Conservation (phyloP, 805 yeast species). For the Lipomyces sp. region DNA sequence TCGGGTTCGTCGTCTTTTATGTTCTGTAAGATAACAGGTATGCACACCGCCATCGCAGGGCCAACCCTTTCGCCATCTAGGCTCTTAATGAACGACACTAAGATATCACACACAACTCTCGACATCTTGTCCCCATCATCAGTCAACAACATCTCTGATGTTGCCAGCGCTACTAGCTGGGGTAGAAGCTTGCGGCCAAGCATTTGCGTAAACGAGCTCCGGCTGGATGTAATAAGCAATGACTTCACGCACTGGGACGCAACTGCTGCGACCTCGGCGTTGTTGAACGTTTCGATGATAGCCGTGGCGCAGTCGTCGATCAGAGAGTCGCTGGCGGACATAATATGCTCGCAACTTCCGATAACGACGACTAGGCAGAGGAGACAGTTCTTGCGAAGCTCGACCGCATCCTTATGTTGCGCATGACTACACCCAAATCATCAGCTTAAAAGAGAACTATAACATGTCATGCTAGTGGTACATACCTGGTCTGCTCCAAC, state of each 20-base stretch:
- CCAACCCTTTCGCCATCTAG: slow-evolving; percentile 44
- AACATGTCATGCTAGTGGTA: slow-evolving; percentile 40
- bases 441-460: slow-evolving; percentile 38
- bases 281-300: slow-evolving; percentile 48
- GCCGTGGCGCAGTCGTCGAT: slow-evolving; percentile 45
- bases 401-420: slow-evolving; percentile 29
- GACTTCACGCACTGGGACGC: slow-evolving; percentile 67
- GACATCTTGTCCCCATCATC: slow-evolving; percentile 47
- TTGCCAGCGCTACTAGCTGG: slow-evolving; percentile 47
- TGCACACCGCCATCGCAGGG: slow-evolving; percentile 44
- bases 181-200: slow-evolving; percentile 56
- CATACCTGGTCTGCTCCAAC: slow-evolving; percentile 22
- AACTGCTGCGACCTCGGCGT: slow-evolving; percentile 49
- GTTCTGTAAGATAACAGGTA: slow-evolving; percentile 37
- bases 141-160: slow-evolving; percentile 38
- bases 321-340: slow-evolving; percentile 48
- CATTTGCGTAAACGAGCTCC: slow-evolving; percentile 45
- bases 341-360: slow-evolving; percentile 48
- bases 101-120: slow-evolving; percentile 53
- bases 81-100: slow-evolving; percentile 53
- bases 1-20: slow-evolving; percentile 20
- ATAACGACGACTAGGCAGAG: slow-evolving; percentile 54
- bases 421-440: slow-evolving; percentile 21
- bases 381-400: slow-evolving; percentile 45
- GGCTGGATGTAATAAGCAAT: slow-evolving; percentile 51